Conservation (phyloP, 2,329 filamentous ascomycete genomes). For the Monilinia fructigena region DNA sequence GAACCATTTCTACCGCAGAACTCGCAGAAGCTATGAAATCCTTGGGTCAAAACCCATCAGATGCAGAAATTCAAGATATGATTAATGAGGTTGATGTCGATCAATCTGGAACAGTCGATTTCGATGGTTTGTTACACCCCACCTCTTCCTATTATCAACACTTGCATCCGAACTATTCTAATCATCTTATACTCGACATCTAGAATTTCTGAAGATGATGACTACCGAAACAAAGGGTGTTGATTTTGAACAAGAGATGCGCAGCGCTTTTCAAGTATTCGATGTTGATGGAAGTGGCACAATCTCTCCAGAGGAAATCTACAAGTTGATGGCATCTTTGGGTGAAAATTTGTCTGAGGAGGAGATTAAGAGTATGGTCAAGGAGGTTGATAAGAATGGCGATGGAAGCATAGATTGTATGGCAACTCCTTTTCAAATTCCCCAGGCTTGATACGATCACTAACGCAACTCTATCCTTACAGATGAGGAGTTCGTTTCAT, state of each 20-base stretch:
- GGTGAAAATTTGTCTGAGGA: constrained; percentile 64
- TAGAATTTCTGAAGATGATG: constrained; percentile 67
- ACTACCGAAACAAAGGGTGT: constrained; percentile 60
- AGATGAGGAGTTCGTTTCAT: constrained; percentile 29
- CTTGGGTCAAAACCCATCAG: constrained; percentile 22
- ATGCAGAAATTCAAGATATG: constrained; percentile 25
- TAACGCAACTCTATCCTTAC: neutral
- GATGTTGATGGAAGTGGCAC: constrained; percentile 65
- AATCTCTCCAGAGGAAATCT: constrained; percentile 61
- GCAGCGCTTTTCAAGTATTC: constrained; percentile 65
- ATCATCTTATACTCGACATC: neutral
- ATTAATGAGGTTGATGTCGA: constrained; percentile 25
- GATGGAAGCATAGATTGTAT: constrained; percentile 62
- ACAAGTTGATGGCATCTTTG: constrained; percentile 62
- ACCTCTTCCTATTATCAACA: constrained; percentile 4
- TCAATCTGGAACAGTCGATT: constrained; percentile 24
- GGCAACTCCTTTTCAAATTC: neutral
- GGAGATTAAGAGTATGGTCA: constrained; percentile 65
- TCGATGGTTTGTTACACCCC: constrained; percentile 22
- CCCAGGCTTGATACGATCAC: neutral
- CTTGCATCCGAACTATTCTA: constrained; percentile 10
- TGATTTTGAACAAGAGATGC: constrained; percentile 63
- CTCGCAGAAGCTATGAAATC: constrained; percentile 23
- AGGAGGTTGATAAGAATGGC: constrained; percentile 63
- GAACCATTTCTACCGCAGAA: constrained; percentile 20